A percentile compares a stretch with the other conserved stretches of the same genome.
Conservation (phyloP, 192 early-diverging fungal species). For the Coemansia sp. region DNA sequence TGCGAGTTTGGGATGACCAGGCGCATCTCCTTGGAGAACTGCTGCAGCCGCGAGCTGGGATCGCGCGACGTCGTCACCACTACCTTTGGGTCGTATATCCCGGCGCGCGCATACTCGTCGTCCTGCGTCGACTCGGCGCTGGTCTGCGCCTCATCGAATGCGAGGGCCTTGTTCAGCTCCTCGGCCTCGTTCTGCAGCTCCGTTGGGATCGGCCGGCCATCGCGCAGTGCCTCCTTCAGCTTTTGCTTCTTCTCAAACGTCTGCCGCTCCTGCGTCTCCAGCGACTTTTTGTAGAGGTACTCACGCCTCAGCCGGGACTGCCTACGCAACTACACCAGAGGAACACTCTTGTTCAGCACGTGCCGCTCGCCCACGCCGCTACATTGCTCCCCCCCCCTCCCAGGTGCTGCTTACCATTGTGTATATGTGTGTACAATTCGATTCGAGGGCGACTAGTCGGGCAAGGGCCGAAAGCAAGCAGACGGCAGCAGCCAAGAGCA, state of each 20-base stretch:
- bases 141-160: conserved; percentile 81
- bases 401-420: background rate
- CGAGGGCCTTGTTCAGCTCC: conserved; percentile 67
- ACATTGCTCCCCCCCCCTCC: no score
- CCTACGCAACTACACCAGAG: conserved; percentile 62
- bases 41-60: conserved; percentile 83
- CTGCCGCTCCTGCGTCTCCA: conserved; percentile 86
- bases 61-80: conserved; percentile 95
- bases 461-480: no score
- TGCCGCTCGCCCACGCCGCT: no score
- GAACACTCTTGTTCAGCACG: no score
- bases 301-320: conserved; percentile 85
- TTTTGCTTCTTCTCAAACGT: conserved; percentile 92
- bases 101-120: conserved; percentile 95
- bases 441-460: background rate
- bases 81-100: conserved; percentile 90
- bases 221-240: conserved; percentile 86
- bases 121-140: conserved; percentile 77
- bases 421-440: background rate
- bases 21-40: conserved; percentile 97
- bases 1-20: conserved; percentile 94
- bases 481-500: background rate
- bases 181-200: conserved; percentile 77
- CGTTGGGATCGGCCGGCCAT: conserved; percentile 82
- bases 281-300: conserved; percentile 94